Conservation (phyloP, 1,284 basidiomycete genomes). For the Ustilago cynodontis region DNA sequence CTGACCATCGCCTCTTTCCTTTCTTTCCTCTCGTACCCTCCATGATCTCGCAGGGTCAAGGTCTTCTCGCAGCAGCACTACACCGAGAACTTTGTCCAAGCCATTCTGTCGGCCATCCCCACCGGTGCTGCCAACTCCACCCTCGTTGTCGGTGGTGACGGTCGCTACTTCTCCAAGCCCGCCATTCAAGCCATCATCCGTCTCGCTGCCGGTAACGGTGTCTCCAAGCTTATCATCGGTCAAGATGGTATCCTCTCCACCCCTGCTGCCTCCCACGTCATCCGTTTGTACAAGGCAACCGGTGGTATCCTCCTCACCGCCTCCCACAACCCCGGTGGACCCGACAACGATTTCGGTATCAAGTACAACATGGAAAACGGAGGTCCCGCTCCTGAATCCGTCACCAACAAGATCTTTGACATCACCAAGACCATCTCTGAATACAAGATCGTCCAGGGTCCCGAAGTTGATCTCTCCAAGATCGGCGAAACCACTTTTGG, state of each 20-base stretch:
- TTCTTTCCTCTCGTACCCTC: background rate
- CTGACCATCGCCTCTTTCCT: background rate
- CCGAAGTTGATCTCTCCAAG: conserved; percentile 86
- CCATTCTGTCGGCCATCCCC: conserved; percentile 91
- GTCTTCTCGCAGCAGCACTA: conserved; percentile 79
- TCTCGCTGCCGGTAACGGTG: conserved; percentile 85
- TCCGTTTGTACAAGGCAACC: conserved; percentile 93
- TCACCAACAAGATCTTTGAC: conserved; percentile 93
- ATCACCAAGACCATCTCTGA: conserved; percentile 85
- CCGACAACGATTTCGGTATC: conserved; percentile 97
- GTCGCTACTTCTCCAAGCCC: conserved; percentile 91
- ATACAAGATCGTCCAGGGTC: conserved; percentile 87
- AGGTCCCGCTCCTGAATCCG: conserved; percentile 92
- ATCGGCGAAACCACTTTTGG: conserved; percentile 80
- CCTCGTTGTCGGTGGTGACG: conserved; percentile 95
- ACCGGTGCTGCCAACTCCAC: conserved; percentile 79
- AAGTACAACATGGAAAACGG: conserved; percentile 99
- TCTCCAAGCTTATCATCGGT: conserved; percentile 68
- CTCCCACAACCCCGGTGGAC: conserved; percentile 96
- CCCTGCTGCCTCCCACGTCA: conserved; percentile 94
- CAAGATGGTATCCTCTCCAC: conserved; percentile 93
- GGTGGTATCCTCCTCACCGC: conserved; percentile 98
- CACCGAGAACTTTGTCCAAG: conserved; percentile 98
- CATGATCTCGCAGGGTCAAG: conserved; percentile 68
- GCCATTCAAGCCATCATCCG: conserved; percentile 90